Percentiles rank a stretch among this genome's conserved stretches.
These are phyloP conservation scores for Alopecurus myosuroides DNA, from an alignment of 176 grass and related monocot species.

Conservation along the genomic window DNA sequence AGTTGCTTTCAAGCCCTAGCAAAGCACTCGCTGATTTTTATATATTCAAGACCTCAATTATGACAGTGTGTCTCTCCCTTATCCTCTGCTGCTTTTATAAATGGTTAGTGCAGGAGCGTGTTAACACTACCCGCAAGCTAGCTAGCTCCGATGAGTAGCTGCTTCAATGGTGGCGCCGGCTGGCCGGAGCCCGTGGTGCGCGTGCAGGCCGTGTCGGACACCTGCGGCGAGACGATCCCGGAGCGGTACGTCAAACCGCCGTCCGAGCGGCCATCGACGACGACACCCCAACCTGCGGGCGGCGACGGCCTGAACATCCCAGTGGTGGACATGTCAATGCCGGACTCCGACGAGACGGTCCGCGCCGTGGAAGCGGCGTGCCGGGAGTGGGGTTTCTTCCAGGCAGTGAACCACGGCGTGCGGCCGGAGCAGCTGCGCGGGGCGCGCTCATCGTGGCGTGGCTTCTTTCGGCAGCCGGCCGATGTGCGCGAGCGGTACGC, in stretches of 20 bases:
- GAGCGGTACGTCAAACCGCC: constrained; percentile 62
- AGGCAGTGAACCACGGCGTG: constrained; percentile 88
- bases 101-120: not conserved
- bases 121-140: not conserved
- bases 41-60: constrained; percentile 33
- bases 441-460: constrained; percentile 42
- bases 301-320: constrained; percentile 37
- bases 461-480: constrained; percentile 57
- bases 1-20: constrained; percentile 45
- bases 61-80: constrained; percentile 36
- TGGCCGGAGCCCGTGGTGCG: constrained; percentile 83
- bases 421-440: constrained; percentile 33
- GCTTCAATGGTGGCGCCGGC: constrained; percentile 59
- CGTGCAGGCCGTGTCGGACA: constrained; percentile 62
- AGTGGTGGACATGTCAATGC: constrained; percentile 60
- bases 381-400: constrained; percentile 80
- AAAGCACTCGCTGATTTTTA: constrained; percentile 20
- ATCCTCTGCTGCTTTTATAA: constrained; percentile 40
- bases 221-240: constrained; percentile 47
- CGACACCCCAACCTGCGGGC: not conserved
- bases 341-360: constrained; percentile 13
- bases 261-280: constrained; percentile 36
- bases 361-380: constrained; percentile 49
- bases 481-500: constrained; percentile 67
- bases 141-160: constrained; percentile 25